Percentiles rank a stretch among this genome's conserved stretches.
These are phyloP conservation scores for Lonicera japonica DNA, from an alignment of 129 eudicot genomes.

Conservation along the genomic window DNA sequence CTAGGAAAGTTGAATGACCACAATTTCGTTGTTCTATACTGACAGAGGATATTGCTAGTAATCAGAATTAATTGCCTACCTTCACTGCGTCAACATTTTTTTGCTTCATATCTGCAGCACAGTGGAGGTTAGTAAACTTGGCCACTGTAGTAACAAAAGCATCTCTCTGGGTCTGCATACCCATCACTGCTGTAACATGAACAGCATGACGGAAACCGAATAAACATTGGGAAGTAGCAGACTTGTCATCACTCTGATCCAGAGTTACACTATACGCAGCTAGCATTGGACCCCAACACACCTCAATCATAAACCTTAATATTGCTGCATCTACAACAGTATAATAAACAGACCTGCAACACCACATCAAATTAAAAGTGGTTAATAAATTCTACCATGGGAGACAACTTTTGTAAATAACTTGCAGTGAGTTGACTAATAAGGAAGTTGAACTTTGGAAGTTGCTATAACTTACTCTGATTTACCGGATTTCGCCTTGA, in stretches of 20 bases:
- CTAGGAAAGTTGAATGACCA: neutral
- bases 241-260: constrained; percentile 93
- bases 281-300: constrained; percentile 98
- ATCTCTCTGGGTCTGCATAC: constrained; percentile 98
- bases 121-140: constrained; percentile 90
- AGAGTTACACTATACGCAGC: constrained; percentile 97
- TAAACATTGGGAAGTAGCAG: constrained; percentile 77
- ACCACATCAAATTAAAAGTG: constrained; percentile 3
- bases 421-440: neutral
- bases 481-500: constrained; percentile 83
- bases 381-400: neutral
- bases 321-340: constrained; percentile 80
- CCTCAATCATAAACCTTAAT: constrained; percentile 96
- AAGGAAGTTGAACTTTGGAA: neutral
- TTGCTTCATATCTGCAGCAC: constrained; percentile 98
- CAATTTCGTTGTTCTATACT: neutral
- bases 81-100: constrained; percentile 96
- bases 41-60: neutral
- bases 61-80: constrained; percentile 26
- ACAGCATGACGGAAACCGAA: constrained; percentile 87
- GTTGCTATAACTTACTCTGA: constrained; percentile 64
- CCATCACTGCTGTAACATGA: constrained; percentile 91
- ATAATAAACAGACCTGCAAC: constrained; percentile 75
- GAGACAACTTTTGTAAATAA: neutral
- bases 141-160: constrained; percentile 98